Evolutionary conservation across 768 basidiomycete genomes (phyloP).

Genomic region (Leccinum obscurum): DNA sequence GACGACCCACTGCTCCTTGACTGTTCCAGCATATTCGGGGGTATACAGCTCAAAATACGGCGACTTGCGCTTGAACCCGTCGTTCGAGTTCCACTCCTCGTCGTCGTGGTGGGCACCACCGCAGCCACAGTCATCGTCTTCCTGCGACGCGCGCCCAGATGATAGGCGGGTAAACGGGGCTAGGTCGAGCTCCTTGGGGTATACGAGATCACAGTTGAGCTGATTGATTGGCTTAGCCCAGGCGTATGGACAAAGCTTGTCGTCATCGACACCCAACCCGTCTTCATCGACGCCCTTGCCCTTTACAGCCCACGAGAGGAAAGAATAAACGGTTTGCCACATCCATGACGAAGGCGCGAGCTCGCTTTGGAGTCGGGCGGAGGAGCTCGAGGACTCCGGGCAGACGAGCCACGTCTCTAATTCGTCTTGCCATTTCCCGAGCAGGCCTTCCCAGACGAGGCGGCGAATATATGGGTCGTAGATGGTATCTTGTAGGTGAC

Average conservation of each 20-base stretch:
- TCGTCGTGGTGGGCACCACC: background rate
- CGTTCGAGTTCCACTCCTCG: background rate
- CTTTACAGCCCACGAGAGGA: conserved; percentile 2
- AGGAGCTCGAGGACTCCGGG: conserved; percentile 35
- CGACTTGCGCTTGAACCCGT: background rate
- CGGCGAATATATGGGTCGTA: conserved; percentile 88
- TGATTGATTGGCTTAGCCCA: conserved; percentile 75
- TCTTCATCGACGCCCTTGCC: conserved; percentile 16
- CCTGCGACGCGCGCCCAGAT: conserved; percentile 27
- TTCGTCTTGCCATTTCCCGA: conserved; percentile 64
- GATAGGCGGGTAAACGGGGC: conserved; percentile 15
- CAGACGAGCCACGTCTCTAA: conserved; percentile 68
- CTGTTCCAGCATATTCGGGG: conserved; percentile 70
- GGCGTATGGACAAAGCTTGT: conserved; percentile 66
- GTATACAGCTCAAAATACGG: conserved; percentile 74
- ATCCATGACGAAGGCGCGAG: conserved; percentile 9
- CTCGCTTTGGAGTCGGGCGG: conserved; percentile 5
- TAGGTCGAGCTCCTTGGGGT: conserved; percentile 70
- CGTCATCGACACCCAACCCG: conserved; percentile 49
- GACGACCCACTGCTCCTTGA: conserved; percentile 66
- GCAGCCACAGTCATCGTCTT: background rate
- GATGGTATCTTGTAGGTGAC: conserved; percentile 69
- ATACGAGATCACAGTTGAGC: conserved; percentile 82
- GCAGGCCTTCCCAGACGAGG: conserved; percentile 82
- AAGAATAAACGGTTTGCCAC: conserved; percentile 28